Percentiles rank a stretch among this genome's conserved stretches.
Conservation (phyloP, 495 filamentous ascomycete species). For the Apiosordaria backusii region DNA sequence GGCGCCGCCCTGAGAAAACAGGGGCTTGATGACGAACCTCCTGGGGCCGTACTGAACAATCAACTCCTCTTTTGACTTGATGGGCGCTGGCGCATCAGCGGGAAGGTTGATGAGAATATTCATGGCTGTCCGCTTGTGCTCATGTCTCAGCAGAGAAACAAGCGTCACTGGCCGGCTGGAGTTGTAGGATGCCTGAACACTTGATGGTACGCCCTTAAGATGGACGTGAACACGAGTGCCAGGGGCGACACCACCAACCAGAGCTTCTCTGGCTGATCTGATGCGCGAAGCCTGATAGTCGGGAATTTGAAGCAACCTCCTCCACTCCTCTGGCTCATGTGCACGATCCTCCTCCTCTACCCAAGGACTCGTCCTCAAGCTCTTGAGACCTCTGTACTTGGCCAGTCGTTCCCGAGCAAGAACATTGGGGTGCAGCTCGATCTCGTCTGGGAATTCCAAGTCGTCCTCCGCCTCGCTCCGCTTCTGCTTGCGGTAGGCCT, state of each 20-base stretch:
- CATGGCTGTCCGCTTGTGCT: conserved; percentile 85
- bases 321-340: conserved; percentile 86
- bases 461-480: conserved; percentile 80
- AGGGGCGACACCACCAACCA: conserved; percentile 77
- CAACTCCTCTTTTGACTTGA: conserved; percentile 86
- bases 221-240: conserved; percentile 79
- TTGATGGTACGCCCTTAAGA: conserved; percentile 66
- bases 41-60: conserved; percentile 86
- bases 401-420: conserved; percentile 79
- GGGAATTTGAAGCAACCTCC: conserved; percentile 71
- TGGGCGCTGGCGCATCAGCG: conserved; percentile 63
- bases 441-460: conserved; percentile 93
- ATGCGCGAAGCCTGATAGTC: conserved; percentile 82
- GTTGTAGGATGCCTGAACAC: conserved; percentile 51
- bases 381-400: conserved; percentile 87
- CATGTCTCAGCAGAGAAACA: conserved; percentile 85
- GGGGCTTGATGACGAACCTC: conserved; percentile 77
- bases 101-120: conserved; percentile 82
- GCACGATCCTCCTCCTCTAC: conserved; percentile 80
- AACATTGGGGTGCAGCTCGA: conserved; percentile 86
- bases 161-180: conserved; percentile 61
- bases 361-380: conserved; percentile 79
- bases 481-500: conserved; percentile 71
- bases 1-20: conserved; percentile 79
- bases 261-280: conserved; percentile 68